Evolutionary conservation across 352 stramenopile species (phyloP).

Genomic region (Phytopythium mirpurense): DNA sequence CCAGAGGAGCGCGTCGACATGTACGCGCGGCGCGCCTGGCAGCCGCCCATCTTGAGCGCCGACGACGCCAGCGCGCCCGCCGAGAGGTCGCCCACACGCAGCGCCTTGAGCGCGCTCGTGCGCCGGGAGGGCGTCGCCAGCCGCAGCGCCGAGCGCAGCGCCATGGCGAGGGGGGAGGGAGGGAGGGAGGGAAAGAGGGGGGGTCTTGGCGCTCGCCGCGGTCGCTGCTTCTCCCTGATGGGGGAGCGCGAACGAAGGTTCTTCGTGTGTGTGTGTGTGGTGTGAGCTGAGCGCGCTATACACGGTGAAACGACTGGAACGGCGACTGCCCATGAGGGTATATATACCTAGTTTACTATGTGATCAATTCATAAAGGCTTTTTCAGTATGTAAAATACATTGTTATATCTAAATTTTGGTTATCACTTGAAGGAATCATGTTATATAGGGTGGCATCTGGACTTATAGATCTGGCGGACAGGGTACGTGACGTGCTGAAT

Average conservation of each 20-base stretch:
- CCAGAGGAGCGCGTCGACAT: conserved; percentile 51
- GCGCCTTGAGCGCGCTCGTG: background rate
- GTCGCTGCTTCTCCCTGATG: too few relatives aligned
- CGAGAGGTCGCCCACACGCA: background rate
- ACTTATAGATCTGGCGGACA: conserved; percentile 1
- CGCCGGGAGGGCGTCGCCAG: conserved; percentile 9
- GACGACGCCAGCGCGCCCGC: conserved; percentile 9
- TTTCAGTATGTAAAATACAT: too few relatives aligned
- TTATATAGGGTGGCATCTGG: background rate
- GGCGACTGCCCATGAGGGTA: background rate
- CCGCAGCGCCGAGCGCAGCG: conserved; percentile 19
- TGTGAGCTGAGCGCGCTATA: too few relatives aligned
- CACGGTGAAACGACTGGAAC: background rate
- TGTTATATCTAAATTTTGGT: background rate
- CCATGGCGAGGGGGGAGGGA: conserved; percentile 1
- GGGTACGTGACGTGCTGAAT: background rate
- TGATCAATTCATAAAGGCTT: too few relatives aligned
- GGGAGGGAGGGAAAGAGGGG: too few relatives aligned
- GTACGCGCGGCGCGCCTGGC: conserved; percentile 37
- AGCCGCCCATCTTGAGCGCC: conserved; percentile 5
- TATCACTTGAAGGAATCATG: background rate
- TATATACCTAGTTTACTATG: too few relatives aligned
- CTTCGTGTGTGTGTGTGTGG: background rate
- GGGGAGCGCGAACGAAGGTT: too few relatives aligned
- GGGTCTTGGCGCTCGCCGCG: too few relatives aligned